Evolutionary conservation across 1,284 basidiomycete genomes (phyloP), one percentile per base, ranked within the genome.

Genomic region (Boletus calvinii): DNA sequence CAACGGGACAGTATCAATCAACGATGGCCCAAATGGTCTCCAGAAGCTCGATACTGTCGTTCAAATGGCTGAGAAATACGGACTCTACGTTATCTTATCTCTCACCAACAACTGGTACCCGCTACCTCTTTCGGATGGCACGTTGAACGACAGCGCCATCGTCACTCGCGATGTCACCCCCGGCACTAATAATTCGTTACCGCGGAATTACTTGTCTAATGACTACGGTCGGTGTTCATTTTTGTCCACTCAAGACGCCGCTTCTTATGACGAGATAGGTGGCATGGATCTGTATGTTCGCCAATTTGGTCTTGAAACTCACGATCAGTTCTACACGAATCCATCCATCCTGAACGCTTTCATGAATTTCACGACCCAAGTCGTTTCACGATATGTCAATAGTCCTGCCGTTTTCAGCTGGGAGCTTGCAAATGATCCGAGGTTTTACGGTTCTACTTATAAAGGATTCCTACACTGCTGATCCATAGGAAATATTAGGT

Each of bases 61-160:
- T 35, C 66, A 75, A 41, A 72, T 81, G 47, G 86, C 86, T 2
- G 74, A 80, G 56, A 75, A 82, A 53, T 76, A 82, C 39, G 80
- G 77, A 15, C 71, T 89, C 46, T 83, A 81, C 54, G 52, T 88
- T 34, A 72, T 84, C 24, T 61, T 86, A 13, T 78, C 84, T 18
- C 78, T 89, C 55, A 85, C 85, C 18, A 89, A 88, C 61, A 88
- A 89, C 58, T 89, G 85, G 85, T 77, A 77, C 57, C 80, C 79
- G 0, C 58, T 52, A 11, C 62, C 57, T 46, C 56, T 49, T 35
- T 54, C 38, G 48, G 63, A 52, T 50, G 58, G 4, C 43, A 59
- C 60, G 26, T 45, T 11, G 17, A 44, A 45, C 47, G 52, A 54
- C 35, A 64, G 48, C 41, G 54, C 48, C 50, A 52, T 59, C 52